These are phyloP conservation scores for Hyaloscypha hepaticicola DNA, from an alignment of 495 filamentous ascomycete genomes.

Conservation along the genomic window DNA sequence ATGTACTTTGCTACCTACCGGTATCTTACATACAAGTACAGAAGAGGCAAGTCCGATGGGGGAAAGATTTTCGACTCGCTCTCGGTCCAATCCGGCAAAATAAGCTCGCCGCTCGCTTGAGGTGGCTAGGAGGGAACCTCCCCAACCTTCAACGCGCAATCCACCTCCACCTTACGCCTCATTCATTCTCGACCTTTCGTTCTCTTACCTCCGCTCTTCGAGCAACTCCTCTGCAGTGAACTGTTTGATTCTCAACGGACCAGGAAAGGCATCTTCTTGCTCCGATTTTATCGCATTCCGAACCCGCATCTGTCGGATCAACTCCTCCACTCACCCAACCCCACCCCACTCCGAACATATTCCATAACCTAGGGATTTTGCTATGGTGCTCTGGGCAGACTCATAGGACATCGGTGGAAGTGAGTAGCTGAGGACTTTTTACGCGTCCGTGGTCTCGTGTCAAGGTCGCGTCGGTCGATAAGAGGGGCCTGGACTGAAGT, in stretches of 20 bases:
- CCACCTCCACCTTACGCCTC: neutral
- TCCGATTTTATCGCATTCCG: neutral
- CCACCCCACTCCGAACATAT: slow-evolving; percentile 11
- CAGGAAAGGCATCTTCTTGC: neutral
- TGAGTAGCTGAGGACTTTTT: slow-evolving; percentile 15
- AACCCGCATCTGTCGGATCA: slow-evolving; percentile 14
- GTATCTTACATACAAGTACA: too few relatives aligned
- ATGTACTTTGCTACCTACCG: too few relatives aligned
- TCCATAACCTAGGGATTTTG: slow-evolving; percentile 4
- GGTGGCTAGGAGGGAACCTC: neutral
- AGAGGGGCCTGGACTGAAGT: slow-evolving; percentile 11
- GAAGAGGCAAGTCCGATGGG: too few relatives aligned
- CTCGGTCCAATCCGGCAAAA: too few relatives aligned
- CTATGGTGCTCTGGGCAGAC: slow-evolving; percentile 25
- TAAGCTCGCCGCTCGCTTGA: too few relatives aligned
- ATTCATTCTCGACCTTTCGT: neutral
- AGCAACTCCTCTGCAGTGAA: neutral
- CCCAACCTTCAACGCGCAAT: neutral
- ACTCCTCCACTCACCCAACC: slow-evolving; percentile 8
- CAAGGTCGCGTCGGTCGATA: slow-evolving; percentile 24
- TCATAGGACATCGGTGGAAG: slow-evolving; percentile 23
- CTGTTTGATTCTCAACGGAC: neutral
- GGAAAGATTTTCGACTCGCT: too few relatives aligned
- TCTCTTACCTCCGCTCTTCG: neutral
- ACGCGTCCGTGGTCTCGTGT: slow-evolving; percentile 30